phyloP scores from a whole-genome alignment of 129 eudicot genomes.

The Artemisia annua region DNA sequence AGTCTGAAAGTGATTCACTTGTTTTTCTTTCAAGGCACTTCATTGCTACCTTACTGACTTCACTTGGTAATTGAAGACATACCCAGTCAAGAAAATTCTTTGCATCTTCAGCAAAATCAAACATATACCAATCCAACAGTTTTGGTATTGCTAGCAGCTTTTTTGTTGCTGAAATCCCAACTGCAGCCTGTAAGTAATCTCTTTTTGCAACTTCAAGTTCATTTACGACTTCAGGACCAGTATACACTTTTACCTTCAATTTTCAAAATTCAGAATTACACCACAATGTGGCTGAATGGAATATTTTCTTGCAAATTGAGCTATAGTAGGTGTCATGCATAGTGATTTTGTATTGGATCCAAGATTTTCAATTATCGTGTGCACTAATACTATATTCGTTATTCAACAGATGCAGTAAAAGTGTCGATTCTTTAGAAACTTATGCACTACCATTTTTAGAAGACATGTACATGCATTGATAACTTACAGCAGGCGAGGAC shows the following conservation, averaged over 20 bases:
- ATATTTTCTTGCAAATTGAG: too few species aligned
- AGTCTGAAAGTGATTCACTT: conserved; percentile 39
- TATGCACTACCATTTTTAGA: background rate
- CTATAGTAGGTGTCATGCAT: too few species aligned
- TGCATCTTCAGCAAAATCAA: conserved; percentile 79
- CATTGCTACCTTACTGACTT: conserved; percentile 65
- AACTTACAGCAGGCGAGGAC: conserved; percentile 97
- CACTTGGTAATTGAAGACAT: conserved; percentile 78
- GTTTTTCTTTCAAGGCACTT: conserved; percentile 61
- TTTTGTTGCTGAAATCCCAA: conserved; percentile 61
- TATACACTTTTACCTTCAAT: conserved; percentile 78
- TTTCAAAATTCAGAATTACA: background rate
- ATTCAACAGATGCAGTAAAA: background rate
- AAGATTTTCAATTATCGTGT: background rate
- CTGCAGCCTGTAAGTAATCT: conserved; percentile 76
- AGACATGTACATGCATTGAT: background rate
- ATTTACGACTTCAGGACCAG: conserved; percentile 57
- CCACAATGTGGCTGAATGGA: background rate
- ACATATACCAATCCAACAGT: conserved; percentile 82
- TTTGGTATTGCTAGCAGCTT: conserved; percentile 57
- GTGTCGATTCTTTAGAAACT: background rate
- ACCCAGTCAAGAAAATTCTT: conserved; percentile 80
- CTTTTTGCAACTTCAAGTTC: conserved; percentile 77
- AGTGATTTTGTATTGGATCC: background rate
- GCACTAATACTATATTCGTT: background rate